Conservation (phyloP, 129 eudicot genomes). For the Flaveria ramosissima region DNA sequence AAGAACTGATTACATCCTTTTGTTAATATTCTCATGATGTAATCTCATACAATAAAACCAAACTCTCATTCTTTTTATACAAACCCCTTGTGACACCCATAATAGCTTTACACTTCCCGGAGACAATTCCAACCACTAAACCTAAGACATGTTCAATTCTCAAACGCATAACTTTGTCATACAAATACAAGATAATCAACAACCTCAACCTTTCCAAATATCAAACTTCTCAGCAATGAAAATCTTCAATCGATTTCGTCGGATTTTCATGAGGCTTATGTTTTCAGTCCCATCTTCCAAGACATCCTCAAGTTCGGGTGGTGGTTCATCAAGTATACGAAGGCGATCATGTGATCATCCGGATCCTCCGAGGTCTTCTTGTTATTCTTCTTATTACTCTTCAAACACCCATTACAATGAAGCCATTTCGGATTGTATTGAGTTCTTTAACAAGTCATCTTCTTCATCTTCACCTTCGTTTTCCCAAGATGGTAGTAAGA, state of each 20-base stretch:
- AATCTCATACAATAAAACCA: constrained; percentile 35
- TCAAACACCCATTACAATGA: constrained; percentile 58
- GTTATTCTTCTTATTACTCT: constrained; percentile 56
- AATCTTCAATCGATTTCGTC: constrained; percentile 56
- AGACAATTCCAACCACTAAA: constrained; percentile 40
- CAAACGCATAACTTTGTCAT: constrained; percentile 40
- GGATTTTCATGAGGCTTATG: constrained; percentile 52
- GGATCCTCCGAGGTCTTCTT: constrained; percentile 64
- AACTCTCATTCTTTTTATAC: constrained; percentile 42
- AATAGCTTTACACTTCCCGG: constrained; percentile 56
- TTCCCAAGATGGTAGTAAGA: constrained; percentile 46
- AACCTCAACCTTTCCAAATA: constrained; percentile 14
- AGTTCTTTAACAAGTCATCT: constrained; percentile 65
- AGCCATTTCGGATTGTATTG: constrained; percentile 76
- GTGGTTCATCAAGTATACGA: constrained; percentile 28
- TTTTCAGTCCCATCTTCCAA: constrained; percentile 40
- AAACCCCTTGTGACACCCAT: constrained; percentile 45
- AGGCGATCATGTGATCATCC: constrained; percentile 51
- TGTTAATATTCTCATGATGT: constrained; percentile 37
- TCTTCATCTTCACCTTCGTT: constrained; percentile 39
- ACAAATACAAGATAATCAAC: constrained; percentile 27
- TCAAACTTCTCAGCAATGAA: constrained; percentile 57
- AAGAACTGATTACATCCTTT: constrained; percentile 38
- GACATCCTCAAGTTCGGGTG: constrained; percentile 18
- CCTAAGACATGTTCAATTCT: constrained; percentile 36